phyloP scores from a whole-genome alignment of 225 moss, liverwort and hornwort genomes.

The Polytrichum formosum region DNA sequence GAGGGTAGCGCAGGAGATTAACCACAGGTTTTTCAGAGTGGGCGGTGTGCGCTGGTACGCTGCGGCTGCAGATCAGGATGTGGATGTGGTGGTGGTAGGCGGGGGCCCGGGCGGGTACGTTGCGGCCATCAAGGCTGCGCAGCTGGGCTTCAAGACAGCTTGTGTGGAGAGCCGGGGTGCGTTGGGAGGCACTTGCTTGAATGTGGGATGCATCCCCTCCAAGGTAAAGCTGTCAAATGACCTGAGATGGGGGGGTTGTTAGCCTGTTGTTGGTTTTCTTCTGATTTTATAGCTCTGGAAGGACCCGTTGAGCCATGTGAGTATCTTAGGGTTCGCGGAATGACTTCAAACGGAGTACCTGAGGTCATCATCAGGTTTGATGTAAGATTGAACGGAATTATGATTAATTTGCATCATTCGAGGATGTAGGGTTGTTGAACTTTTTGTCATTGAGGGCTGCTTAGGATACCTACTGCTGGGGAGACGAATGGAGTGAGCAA shows the following conservation, averaged over 20 bases:
- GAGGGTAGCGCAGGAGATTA: slow-evolving; percentile 54
- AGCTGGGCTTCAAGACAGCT: slow-evolving; percentile 90
- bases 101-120: slow-evolving; percentile 93
- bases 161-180: slow-evolving; percentile 82
- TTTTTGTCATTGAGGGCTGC: no score
- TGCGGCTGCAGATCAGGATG: slow-evolving; percentile 37
- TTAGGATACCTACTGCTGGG: no score
- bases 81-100: slow-evolving; percentile 72
- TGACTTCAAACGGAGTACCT: no score
- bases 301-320: no score
- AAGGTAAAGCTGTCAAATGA: slow-evolving; percentile 41
- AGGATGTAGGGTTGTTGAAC: no score
- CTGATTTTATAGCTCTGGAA: no score
- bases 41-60: slow-evolving; percentile 49
- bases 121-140: slow-evolving; percentile 95
- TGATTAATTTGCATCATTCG: no score
- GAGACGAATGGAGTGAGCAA: no score
- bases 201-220: slow-evolving; percentile 96
- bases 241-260: not conserved
- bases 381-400: no score
- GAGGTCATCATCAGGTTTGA: no score
- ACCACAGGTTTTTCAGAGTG: slow-evolving; percentile 30
- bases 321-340: no score
- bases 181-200: slow-evolving; percentile 89
- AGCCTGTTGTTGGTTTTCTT: no score